Evolutionary conservation across 768 basidiomycete species (phyloP), one percentile per base, ranked within the genome.

Genomic region (Pholiota microspora): DNA sequence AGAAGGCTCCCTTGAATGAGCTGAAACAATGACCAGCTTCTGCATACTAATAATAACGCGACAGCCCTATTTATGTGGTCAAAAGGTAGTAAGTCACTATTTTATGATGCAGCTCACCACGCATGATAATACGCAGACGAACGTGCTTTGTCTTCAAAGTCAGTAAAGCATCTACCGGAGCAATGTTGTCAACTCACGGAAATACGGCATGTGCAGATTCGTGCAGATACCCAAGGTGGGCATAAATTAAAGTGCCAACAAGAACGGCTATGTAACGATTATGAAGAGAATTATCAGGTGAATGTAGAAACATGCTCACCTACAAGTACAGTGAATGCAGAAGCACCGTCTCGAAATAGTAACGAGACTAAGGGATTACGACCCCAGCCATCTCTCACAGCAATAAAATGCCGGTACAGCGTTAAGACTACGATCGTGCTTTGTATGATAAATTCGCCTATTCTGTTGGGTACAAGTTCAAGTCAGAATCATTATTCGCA

Each of bases 121-220:
- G 13, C 35, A 36, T 2, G 35, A 36, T 15, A 36, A 36, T 4
- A 36, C n/a, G 3, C n/a, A 36, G 35, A 36, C 35, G 18, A 36
- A 18, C 18, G n/a, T 16, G n/a, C 35, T 36, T 6, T 15, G n/a
- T n/a, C n/a, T n/a, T n/a, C n/a, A n/a, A n/a, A n/a, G n/a, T n/a
- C n/a, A n/a, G n/a, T n/a, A n/a, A n/a, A n/a, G n/a, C n/a, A n/a
- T n/a, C n/a, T n/a, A n/a, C n/a, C n/a, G n/a, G n/a, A n/a, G n/a
- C n/a, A n/a, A n/a, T n/a, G n/a, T n/a, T 35, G 12, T 16, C 15
- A n/a, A 49, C 60, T 55, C 38, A 64, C 60, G 56, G 60, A 28
- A 59, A 64, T 13, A 62, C 56, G 45, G 46, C 51, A 25, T 59
- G 62, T 10, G 60, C 53, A 38, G 58, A 54, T 36, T 56, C 62